Base-by-base conservation (phyloP, 2,329 filamentous ascomycete genomes). In the Fusarium avenaceum region DNA sequence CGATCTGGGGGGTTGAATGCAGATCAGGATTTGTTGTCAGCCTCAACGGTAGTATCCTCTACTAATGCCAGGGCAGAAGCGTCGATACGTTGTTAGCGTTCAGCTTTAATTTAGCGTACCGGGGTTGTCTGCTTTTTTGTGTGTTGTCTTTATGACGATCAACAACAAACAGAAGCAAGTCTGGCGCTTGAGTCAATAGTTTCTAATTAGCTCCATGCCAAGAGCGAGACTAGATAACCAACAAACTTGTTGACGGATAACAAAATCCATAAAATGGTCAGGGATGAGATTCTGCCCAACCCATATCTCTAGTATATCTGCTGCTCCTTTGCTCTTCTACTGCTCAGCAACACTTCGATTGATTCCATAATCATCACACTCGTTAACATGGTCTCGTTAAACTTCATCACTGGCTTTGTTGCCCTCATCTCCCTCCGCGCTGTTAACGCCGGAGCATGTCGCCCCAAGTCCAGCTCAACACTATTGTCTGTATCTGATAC, bases 371-470 rank as follows among this genome's bases (percentile, higher is more conserved):
- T 28, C 28, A 45, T 15, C 14, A 38, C 51, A 48, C 20, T 39
- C 30, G 32, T 14, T 47, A 30, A 6, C n/a, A 54, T 54, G 51
- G 40, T 54, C 33, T 47, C 42, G 8, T 28, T 42, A 22, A 54
- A 17, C 46, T 28, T 54, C 5, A 13, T 54, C 9, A 7, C 32
- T n/a, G 42, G 51, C 15, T 35, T 54, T 8, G 9, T 54, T 15
- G 42, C 51, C 42, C 13, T 54, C n/a, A n/a, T 32, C 19, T 54
- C 42, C 15, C 7, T 54, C 7, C 30, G 46, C 14, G 22, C 51
- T 8, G 42, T 6, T 42, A 54, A 28, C 5, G 51, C 51, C 28
- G 51, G 42, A 20, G 51, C 51, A 47, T 54, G 51, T n/a, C 51
- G 51, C 14, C 51, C 51, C 1, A 54, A n/a, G 7, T 22, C 32